These are phyloP conservation scores for Aspergillus sp. DNA, from an alignment of 2,329 filamentous ascomycete genomes.

Conservation along the genomic window DNA sequence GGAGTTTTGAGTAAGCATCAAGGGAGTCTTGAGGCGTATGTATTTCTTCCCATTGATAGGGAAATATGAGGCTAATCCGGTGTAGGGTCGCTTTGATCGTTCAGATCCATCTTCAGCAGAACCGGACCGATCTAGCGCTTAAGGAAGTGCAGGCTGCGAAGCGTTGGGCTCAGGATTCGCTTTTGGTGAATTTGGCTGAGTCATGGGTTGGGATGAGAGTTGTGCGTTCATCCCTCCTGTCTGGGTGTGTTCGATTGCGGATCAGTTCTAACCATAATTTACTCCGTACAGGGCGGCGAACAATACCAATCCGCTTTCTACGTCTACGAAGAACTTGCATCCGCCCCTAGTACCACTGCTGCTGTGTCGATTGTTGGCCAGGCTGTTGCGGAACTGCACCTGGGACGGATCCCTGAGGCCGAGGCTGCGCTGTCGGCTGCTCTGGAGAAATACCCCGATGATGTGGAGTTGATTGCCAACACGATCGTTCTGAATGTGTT, in stretches of 20 bases:
- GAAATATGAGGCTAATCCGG: constrained; percentile 5
- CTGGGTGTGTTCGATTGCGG: background rate
- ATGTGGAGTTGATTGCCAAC: constrained; percentile 74
- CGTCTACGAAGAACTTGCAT: constrained; percentile 92
- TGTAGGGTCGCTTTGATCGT: constrained; percentile 71
- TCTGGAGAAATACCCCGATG: constrained; percentile 62
- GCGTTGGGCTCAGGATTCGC: constrained; percentile 89
- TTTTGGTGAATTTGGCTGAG: constrained; percentile 90
- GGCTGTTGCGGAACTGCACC: constrained; percentile 83
- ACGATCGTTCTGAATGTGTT: constrained; percentile 71
- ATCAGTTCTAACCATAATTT: background rate
- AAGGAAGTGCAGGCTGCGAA: constrained; percentile 84
- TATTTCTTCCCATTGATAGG: background rate
- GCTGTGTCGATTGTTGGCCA: constrained; percentile 73
- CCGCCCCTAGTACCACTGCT: constrained; percentile 73
- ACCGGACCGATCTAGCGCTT: constrained; percentile 79
- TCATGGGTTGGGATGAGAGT: constrained; percentile 87
- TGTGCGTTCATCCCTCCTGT: constrained; percentile 45
- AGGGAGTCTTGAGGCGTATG: constrained; percentile 70
- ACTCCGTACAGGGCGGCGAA: constrained; percentile 66
- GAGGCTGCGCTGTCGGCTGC: constrained; percentile 80
- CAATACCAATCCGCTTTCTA: constrained; percentile 97
- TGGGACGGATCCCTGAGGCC: constrained; percentile 81
- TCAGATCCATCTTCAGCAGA: constrained; percentile 87
- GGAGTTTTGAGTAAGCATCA: constrained; percentile 74